These are phyloP conservation scores for Sechiopsis laciniata DNA, from an alignment of 306 rosid genomes.

Conservation along the genomic window DNA sequence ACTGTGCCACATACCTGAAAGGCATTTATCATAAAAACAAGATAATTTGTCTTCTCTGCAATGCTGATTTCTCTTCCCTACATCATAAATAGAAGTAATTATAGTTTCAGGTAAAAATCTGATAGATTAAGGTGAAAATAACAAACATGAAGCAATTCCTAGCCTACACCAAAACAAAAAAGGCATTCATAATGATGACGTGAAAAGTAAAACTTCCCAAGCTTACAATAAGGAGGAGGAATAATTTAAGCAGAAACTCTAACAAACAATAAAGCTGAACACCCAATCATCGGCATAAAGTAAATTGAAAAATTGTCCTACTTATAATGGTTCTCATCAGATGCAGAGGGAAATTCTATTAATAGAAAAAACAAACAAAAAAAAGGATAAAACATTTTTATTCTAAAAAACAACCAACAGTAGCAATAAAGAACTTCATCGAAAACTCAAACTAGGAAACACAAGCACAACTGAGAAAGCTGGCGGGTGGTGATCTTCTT, in stretches of 20 bases:
- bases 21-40: constrained; percentile 91
- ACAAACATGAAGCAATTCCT: not conserved
- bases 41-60: constrained; percentile 88
- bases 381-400: not conserved
- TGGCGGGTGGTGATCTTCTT: not conserved
- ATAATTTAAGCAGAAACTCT: not conserved
- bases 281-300: not conserved
- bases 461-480: not conserved
- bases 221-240: constrained; percentile 3
- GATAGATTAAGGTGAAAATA: not conserved
- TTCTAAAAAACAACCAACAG: not conserved
- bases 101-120: constrained; percentile 18
- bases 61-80: constrained; percentile 81
- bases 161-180: not conserved
- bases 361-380: not conserved
- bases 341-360: not conserved
- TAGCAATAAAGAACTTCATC: not conserved
- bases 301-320: not conserved
- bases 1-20: constrained; percentile 60
- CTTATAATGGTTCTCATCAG: not conserved
- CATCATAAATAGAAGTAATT: constrained; percentile 30
- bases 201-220: not conserved
- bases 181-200: not conserved
- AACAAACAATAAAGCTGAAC: not conserved
- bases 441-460: not conserved